Percentiles rank a stretch among this genome's conserved stretches.
These are phyloP conservation scores for Bjerkandera adusta DNA, from an alignment of 1,284 basidiomycete species.

Conservation along the genomic window DNA sequence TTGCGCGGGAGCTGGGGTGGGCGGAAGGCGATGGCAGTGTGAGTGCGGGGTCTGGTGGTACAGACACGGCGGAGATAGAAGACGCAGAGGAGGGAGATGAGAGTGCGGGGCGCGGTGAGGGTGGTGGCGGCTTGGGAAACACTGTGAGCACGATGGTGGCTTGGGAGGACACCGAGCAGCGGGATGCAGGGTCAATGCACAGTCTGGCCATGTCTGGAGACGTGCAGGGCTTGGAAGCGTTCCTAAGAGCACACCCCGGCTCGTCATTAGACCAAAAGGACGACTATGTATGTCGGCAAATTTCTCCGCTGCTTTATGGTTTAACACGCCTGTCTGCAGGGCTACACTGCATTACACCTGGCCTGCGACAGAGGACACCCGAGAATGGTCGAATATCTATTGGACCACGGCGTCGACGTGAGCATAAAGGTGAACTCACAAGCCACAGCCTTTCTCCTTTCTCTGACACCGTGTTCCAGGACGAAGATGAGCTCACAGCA, in stretches of 20 bases:
- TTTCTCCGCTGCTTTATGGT: constrained; percentile 2
- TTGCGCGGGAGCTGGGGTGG: constrained; percentile 75
- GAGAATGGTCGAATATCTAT: constrained; percentile 53
- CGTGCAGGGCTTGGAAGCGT: constrained; percentile 39
- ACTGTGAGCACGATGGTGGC: constrained; percentile 66
- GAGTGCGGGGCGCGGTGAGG: constrained; percentile 19
- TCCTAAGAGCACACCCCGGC: constrained; percentile 42
- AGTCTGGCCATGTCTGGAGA: constrained; percentile 64
- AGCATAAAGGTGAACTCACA: constrained; percentile 50
- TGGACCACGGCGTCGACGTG: constrained; percentile 66
- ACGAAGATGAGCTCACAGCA: constrained; percentile 68
- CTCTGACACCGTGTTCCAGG: constrained; percentile 39
- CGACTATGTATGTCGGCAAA: constrained; percentile 57
- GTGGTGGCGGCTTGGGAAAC: constrained; percentile 53
- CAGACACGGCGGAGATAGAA: too few relatives aligned
- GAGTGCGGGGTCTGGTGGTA: constrained; percentile 3
- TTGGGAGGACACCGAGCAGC: constrained; percentile 33
- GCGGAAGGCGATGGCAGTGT: constrained; percentile 32
- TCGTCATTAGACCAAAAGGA: constrained; percentile 46
- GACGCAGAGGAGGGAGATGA: too few relatives aligned
- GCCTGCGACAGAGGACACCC: constrained; percentile 79
- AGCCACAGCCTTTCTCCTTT: background rate
- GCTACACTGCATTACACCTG: constrained; percentile 83
- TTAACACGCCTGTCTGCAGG: constrained; percentile 44
- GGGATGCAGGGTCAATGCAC: constrained; percentile 49